Percentiles rank a stretch among this genome's conserved stretches.
These are phyloP conservation scores for Zanthoxylum bungeanum DNA, from an alignment of 345 rosid genomes.

Conservation along the genomic window DNA sequence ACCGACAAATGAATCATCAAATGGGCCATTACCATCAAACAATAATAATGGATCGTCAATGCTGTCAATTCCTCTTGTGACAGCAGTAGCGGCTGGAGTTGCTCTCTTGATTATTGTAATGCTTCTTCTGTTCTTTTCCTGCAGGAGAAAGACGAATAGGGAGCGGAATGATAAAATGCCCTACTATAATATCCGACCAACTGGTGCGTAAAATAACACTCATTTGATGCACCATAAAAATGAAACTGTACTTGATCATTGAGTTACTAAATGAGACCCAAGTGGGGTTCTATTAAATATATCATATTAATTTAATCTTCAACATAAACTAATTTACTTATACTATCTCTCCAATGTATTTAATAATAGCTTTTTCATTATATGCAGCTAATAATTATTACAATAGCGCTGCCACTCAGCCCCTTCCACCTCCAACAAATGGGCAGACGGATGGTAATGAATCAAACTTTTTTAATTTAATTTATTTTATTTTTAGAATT, in stretches of 20 bases:
- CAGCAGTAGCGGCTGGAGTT: slow-evolving; percentile 43
- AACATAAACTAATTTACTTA: too few species aligned
- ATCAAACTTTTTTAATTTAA: neutral
- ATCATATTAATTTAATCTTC: too few species aligned
- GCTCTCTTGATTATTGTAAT: slow-evolving; percentile 39
- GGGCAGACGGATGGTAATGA: neutral
- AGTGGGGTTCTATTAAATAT: too few species aligned
- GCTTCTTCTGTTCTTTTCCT: slow-evolving; percentile 33
- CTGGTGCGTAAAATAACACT: slow-evolving; percentile 13
- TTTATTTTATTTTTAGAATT: neutral
- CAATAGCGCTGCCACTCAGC: neutral
- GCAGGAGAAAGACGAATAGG: slow-evolving; percentile 50
- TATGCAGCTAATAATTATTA: neutral
- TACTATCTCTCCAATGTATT: too few species aligned
- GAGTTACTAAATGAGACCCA: too few species aligned
- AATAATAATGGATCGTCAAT: slow-evolving; percentile 13
- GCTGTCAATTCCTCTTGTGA: slow-evolving; percentile 14
- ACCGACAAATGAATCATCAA: neutral
- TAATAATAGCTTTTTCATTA: too few species aligned
- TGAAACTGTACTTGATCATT: neutral
- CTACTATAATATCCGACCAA: slow-evolving; percentile 30
- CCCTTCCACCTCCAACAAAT: neutral
- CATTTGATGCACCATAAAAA: neutral
- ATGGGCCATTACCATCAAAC: slow-evolving; percentile 1
- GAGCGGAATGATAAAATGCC: slow-evolving; percentile 29